Conservation (phyloP, 257 asterid species). For the Solanum commersonii region DNA sequence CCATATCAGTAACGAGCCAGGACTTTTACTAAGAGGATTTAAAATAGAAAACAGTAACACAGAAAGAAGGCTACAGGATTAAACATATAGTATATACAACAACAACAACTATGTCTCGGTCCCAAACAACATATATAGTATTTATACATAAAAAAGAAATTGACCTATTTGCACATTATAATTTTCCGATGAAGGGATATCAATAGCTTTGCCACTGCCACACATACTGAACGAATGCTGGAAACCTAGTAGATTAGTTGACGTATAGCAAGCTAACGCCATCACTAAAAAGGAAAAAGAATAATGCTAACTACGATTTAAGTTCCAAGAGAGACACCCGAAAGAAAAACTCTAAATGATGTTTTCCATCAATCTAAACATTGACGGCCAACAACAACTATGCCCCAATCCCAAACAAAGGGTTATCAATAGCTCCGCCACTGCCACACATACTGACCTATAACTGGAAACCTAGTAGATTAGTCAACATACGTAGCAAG, state of each 20-base stretch:
- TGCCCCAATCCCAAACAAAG: neutral
- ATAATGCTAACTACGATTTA: neutral
- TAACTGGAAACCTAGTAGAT: neutral
- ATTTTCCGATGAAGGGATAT: neutral
- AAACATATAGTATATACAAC: neutral
- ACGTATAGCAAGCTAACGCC: neutral
- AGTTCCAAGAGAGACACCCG: neutral
- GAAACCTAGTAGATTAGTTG: neutral
- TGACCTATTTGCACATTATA: neutral
- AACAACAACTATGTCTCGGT: neutral
- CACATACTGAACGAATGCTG: neutral
- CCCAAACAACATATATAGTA: neutral
- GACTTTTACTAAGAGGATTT: neutral
- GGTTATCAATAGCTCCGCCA: neutral
- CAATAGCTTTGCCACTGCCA: neutral
- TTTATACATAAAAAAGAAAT: neutral
- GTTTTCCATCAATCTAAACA: neutral
- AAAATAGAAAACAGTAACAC: neutral
- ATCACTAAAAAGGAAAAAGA: neutral
- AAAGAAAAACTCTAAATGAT: neutral
- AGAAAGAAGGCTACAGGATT: neutral
- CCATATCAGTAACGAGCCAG: neutral
- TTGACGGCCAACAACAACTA: neutral
- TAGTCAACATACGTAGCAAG: neutral
- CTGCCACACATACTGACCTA: neutral